Evolutionary conservation across 495 filamentous ascomycete species (phyloP), one percentile per base, ranked within the genome.

Genomic region (Astrothelium subdiscretum): DNA sequence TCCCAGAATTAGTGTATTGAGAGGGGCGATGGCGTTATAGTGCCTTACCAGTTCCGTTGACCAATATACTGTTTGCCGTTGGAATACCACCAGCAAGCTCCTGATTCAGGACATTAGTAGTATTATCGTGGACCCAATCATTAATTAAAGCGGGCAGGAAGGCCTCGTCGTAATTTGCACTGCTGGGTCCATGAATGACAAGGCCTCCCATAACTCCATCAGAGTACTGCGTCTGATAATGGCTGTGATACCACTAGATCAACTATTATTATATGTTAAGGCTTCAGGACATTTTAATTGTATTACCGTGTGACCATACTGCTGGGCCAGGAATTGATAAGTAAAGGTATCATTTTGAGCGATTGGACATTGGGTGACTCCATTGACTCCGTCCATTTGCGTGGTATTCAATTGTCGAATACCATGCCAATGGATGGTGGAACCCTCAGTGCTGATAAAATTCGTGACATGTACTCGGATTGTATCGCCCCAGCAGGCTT

Each of bases 171-270:
- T 32, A 63, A n/a, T 40, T 60, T 13, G 54, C 62, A 60, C 38
- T 60, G 31, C 54, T 59, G 4, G 57, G 57, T 42, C 62, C 62
- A 31, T 63, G 24, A 29, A 63, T 63, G 13, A 57, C 59, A 15
- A 60, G 27, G 11, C 32, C 29, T 15, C 62, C 62, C 29, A 57
- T 57, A 3, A 63, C 31, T 18, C 60, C 60, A 48, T 63, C 62
- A 43, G 24, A 29, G 62, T 54, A 62, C 32, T 62, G 60, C 2
- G 60, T 62, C 31, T 62, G 60, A 24, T 61, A 61, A 51, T 74
- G 72, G 12, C 63, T 65, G 52, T 73, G 70, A 59, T 74, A 74
- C 72, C 72, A 73, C 1, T n/a, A n/a, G n/a, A n/a, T n/a, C n/a
- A n/a, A n/a, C n/a, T n/a, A n/a, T n/a, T n/a, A n/a, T n/a, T n/a